phyloP scores from a whole-genome alignment of 1,139 yeast genomes.

The Lodderomyces margitis region DNA sequence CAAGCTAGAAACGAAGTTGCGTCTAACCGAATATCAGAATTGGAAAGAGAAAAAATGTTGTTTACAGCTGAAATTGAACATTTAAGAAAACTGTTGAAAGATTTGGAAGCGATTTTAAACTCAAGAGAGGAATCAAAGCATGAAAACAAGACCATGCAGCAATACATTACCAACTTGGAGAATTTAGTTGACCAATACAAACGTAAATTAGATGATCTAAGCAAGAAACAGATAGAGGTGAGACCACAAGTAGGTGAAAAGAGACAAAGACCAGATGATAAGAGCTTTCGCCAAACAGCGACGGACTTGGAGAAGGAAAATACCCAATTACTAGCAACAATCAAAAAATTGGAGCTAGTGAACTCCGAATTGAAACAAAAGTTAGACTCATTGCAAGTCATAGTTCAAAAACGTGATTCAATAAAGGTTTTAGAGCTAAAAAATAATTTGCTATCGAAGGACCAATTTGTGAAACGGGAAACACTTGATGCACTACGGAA shows the following conservation, averaged over 20 bases:
- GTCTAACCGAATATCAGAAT: slow-evolving; percentile 33
- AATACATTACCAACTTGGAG: slow-evolving; percentile 46
- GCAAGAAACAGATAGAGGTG: slow-evolving; percentile 4
- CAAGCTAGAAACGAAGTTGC: slow-evolving; percentile 16
- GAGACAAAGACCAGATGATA: slow-evolving; percentile 24
- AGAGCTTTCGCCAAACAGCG: slow-evolving; percentile 26
- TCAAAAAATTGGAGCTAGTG: slow-evolving; percentile 32
- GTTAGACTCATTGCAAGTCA: slow-evolving; percentile 25
- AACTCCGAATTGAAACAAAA: slow-evolving; percentile 32
- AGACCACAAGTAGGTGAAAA: slow-evolving; percentile 17
- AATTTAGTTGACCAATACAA: slow-evolving; percentile 57
- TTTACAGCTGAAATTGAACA: slow-evolving; percentile 63
- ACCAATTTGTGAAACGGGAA: slow-evolving; percentile 60
- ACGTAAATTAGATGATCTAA: slow-evolving; percentile 40
- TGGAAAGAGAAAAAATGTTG: slow-evolving; percentile 54
- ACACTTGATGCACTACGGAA: slow-evolving; percentile 49
- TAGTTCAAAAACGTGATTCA: slow-evolving; percentile 32
- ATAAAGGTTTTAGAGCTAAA: slow-evolving; percentile 61
- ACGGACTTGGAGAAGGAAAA: slow-evolving; percentile 42
- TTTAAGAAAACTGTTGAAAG: slow-evolving; percentile 46
- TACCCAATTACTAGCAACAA: slow-evolving; percentile 35
- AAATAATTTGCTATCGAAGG: slow-evolving; percentile 64
- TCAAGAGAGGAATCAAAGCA: slow-evolving; percentile 17
- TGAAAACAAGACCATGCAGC: slow-evolving; percentile 28
- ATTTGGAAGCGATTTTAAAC: slow-evolving; percentile 23